Evolutionary conservation across 2,329 filamentous ascomycete species (phyloP).

Genomic region (Lasiodiplodia sp.): DNA sequence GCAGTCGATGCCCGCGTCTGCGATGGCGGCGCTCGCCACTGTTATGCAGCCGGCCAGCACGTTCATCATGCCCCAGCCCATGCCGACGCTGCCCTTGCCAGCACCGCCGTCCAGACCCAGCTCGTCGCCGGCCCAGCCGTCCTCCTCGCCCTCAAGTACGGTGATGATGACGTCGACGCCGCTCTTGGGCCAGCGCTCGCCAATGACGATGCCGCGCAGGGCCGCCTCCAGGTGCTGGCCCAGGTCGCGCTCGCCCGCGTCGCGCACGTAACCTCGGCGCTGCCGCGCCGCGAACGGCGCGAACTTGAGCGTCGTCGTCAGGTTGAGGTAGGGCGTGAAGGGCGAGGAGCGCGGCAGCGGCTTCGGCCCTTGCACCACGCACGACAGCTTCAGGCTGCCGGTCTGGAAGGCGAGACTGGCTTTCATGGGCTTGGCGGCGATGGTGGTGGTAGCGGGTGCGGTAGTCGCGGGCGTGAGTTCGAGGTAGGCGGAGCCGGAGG

Average conservation of each 20-base stretch:
- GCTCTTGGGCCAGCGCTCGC: constrained; percentile 97
- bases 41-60: constrained; percentile 92
- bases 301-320: constrained; percentile 95
- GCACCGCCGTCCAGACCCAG: constrained; percentile 47
- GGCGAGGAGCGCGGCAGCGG: constrained; percentile 88
- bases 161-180: constrained; percentile 95
- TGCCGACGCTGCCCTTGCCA: constrained; percentile 50
- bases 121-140: constrained; percentile 69
- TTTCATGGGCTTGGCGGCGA: constrained; percentile 40
- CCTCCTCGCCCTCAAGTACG: constrained; percentile 91
- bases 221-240: constrained; percentile 92
- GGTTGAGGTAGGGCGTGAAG: constrained; percentile 89
- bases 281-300: constrained; percentile 89
- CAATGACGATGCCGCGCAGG: constrained; percentile 86
- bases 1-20: constrained; percentile 94
- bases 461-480: constrained; percentile 58
- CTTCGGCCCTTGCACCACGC: constrained; percentile 90
- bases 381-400: constrained; percentile 86
- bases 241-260: constrained; percentile 85
- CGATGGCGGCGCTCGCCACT: constrained; percentile 88
- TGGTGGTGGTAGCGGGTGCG: constrained; percentile 36
- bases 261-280: constrained; percentile 84
- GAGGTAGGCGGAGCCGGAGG: constrained; percentile 89
- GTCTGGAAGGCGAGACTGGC: constrained; percentile 56
- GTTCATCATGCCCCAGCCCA: constrained; percentile 87